These are phyloP conservation scores for Phytophthora cryptogea DNA, from an alignment of 352 stramenopile genomes.

Conservation along the genomic window DNA sequence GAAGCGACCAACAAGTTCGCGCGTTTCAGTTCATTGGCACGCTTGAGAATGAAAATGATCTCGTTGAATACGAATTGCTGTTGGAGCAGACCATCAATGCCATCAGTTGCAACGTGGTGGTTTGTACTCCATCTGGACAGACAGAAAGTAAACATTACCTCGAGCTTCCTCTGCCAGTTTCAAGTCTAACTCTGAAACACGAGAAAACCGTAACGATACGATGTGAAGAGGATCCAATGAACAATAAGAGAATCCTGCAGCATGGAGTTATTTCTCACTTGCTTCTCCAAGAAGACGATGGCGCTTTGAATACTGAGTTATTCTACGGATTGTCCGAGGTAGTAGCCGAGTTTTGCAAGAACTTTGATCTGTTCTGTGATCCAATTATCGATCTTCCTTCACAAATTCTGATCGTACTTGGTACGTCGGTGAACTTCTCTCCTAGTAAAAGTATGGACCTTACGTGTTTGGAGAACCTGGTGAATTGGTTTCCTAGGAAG, in stretches of 20 bases:
- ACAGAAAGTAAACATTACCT: slow-evolving; percentile 5
- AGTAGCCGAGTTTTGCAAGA: slow-evolving; percentile 29
- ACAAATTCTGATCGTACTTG: slow-evolving; percentile 20
- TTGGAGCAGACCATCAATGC: background rate
- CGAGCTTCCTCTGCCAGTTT: background rate
- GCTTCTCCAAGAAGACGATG: slow-evolving; percentile 8
- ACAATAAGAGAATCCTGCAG: background rate
- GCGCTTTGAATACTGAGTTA: slow-evolving; percentile 1
- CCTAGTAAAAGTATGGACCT: slow-evolving; percentile 17
- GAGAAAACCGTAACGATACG: slow-evolving; percentile 2
- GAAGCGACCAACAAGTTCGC: slow-evolving; percentile 3
- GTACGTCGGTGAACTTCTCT: slow-evolving; percentile 8
- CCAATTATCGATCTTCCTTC: slow-evolving; percentile 12
- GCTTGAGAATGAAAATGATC: slow-evolving; percentile 1
- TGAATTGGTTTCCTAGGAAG: slow-evolving; percentile 23
- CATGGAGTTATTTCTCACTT: slow-evolving; percentile 16
- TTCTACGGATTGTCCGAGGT: slow-evolving; percentile 13
- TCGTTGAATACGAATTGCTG: slow-evolving; percentile 9
- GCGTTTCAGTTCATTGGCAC: slow-evolving; percentile 10
- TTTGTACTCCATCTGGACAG: background rate
- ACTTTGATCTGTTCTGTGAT: slow-evolving; percentile 21
- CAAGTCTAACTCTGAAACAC: background rate
- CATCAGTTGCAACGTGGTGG: slow-evolving; percentile 9
- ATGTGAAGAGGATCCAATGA: background rate
- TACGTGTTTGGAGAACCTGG: slow-evolving; percentile 15